Evolutionary conservation across 371 early-diverging fungal species (phyloP), one percentile per base, ranked within the genome.

Genomic region (Actinomortierella wolfii): DNA sequence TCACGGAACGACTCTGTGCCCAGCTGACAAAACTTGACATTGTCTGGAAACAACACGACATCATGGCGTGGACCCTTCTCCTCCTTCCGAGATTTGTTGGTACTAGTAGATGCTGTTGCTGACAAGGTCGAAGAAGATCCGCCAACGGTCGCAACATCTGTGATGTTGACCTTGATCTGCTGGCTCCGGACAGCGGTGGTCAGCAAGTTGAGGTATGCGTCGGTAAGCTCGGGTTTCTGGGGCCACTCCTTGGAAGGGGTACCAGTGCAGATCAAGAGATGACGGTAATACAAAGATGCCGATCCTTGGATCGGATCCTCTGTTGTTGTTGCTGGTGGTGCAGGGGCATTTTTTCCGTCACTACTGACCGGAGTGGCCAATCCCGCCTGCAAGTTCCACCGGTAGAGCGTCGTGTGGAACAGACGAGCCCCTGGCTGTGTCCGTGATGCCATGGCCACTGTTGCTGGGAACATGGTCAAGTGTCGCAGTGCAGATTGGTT

Each of bases 211-310:
- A 39, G 60, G 39, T 73, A 73, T 2, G 67, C 63, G 20, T 73
- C 73, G 3, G 67, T 45, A 6, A 73, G 48, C n/a, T 73, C 73
- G 11, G 73, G 73, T n/a, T 73, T 73, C 42, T 66, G 58, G 51
- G 43, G 39, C 73, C 73, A 73, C 28, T 59, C 34, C 47, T 52
- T 48, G 21, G 55, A 53, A 1, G 59, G 59, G 15, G 47, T 46
- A 7, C 73, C 73, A 15, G 61, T 62, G 47, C 73, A 73, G 57
- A 73, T 73, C 41, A 66, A 24, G 14, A 73, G 51, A 45, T 73
- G 73, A 23, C 73, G 73, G 1, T 62, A 51, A 39, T 73, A 73
- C 15, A 49, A 17, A 0, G 73, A 59, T 26, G 65, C 55, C 3
- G 73, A 58, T 14, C 73, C 73, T 18, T 73, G 73, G 34, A 73